A percentile compares a stretch with the other conserved stretches of the same genome.
Evolutionary conservation across 305 asterid genomes (phyloP).

Genomic region (Fraxinus latifolia): DNA sequence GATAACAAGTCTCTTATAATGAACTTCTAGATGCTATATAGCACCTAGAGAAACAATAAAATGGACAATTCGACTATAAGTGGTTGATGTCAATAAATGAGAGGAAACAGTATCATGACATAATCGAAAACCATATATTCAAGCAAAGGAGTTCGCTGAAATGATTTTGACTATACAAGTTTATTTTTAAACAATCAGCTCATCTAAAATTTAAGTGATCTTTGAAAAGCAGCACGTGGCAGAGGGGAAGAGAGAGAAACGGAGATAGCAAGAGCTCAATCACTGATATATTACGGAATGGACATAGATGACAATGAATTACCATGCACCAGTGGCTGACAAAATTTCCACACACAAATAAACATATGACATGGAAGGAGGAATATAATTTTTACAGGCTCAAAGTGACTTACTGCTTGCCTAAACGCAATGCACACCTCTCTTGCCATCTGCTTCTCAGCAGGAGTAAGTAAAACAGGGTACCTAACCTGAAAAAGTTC

Average conservation of each 20-base stretch:
- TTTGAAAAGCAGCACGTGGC: slow-evolving; percentile 6
- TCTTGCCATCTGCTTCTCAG: slow-evolving; percentile 92
- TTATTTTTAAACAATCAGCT: neutral
- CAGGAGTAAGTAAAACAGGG: slow-evolving; percentile 93
- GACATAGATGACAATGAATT: neutral
- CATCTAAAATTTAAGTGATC: neutral
- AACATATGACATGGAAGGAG: neutral
- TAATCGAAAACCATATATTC: neutral
- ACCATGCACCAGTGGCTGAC: slow-evolving; percentile 6
- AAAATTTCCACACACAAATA: neutral
- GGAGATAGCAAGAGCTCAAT: neutral
- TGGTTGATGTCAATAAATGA: neutral
- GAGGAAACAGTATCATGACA: neutral
- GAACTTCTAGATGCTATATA: slow-evolving; percentile 6
- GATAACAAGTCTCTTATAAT: neutral
- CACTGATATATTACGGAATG: slow-evolving; percentile 14
- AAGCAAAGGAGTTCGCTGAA: neutral
- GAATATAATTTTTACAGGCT: slow-evolving; percentile 6
- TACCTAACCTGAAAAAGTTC: slow-evolving; percentile 70
- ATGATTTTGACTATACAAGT: neutral
- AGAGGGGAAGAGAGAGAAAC: slow-evolving; percentile 1
- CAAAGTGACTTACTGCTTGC: slow-evolving; percentile 70
- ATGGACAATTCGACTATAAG: neutral
- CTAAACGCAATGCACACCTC: slow-evolving; percentile 92
- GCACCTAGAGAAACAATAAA: slow-evolving; percentile 8